Evolutionary conservation across 2,329 filamentous ascomycete genomes (phyloP), one percentile per base, ranked within the genome.

Genomic region (Plectosphaerella plurivora): DNA sequence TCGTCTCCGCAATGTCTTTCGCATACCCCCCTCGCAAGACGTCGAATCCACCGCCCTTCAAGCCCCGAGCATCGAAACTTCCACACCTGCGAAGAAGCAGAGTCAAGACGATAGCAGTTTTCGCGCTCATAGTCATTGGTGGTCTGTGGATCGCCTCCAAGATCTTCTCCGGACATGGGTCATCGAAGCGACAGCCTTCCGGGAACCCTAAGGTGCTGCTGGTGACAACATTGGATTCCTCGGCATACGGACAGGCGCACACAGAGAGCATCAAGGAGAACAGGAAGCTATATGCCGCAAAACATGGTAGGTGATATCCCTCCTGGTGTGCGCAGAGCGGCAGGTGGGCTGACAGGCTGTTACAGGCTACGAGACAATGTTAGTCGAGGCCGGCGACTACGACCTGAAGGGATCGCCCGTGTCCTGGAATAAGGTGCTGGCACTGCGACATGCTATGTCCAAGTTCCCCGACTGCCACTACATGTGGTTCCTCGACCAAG

Each of bases 401-500:
- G 77, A 88, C 55, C 78, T 91, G 33, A 69, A 76, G 53, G 78
- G 79, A 53, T 70, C 81, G 49, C 76, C 86, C 59, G 54, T 67
- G 51, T 84, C 84, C 46, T 95, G 89, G 89, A 78, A 89, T 42
- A 84, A 88, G 61, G 81, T 97, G 50, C 89, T 93, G 55, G 89
- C 93, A 8, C 77, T 95, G 65, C 88, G 94, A 55, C 93, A 99
- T 68, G 93, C 93, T 47, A 84, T 97, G 72, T 85, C 90, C 7
- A 79, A 85, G 45, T 86, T 87, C 65, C 90, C 92, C 5, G 81
- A 91, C 60, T 85, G 83, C 56, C 84, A 81, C 47, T 96, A 86
- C 67, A 81, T 97, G 66, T 97, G 93, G 87, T 91, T 87, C 65
- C 83, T 99, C 15, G 89, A 93, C 55, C 82, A 89, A 61, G 84